Percentiles rank a stretch among this genome's conserved stretches.
These are phyloP conservation scores for Pelargonium fulgidum DNA, from an alignment of 441 rosid species.

Conservation along the genomic window DNA sequence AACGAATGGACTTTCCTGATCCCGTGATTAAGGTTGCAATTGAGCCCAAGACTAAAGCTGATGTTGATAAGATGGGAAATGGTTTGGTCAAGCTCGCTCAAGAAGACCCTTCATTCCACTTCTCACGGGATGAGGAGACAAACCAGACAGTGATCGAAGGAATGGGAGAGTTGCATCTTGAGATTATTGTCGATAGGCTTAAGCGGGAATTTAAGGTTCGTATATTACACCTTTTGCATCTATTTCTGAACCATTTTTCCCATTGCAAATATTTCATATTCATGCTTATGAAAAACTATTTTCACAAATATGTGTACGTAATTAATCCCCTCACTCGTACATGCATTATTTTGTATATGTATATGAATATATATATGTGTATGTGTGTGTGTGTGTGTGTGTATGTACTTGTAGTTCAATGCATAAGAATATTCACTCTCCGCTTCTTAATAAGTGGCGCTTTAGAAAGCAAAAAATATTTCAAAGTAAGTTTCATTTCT, in stretches of 20 bases:
- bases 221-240: slow-evolving; percentile 9
- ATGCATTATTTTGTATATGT: too few relatives aligned
- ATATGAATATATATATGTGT: too few relatives aligned
- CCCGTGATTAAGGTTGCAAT: slow-evolving; percentile 95
- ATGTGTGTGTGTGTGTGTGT: too few relatives aligned
- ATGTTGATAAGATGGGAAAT: slow-evolving; percentile 74
- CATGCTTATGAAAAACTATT: too few relatives aligned
- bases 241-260: background rate
- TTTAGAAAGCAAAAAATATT: too few relatives aligned
- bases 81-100: slow-evolving; percentile 92
- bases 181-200: slow-evolving; percentile 91
- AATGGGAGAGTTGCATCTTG: slow-evolving; percentile 98
- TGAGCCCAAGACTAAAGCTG: slow-evolving; percentile 95
- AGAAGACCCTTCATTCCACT: slow-evolving; percentile 97
- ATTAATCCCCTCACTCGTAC: too few relatives aligned
- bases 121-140: slow-evolving; percentile 84
- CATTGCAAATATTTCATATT: too few relatives aligned
- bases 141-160: slow-evolving; percentile 97
- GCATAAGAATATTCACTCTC: too few relatives aligned
- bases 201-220: slow-evolving; percentile 85
- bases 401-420: too few relatives aligned
- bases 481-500: too few relatives aligned
- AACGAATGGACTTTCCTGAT: slow-evolving; percentile 97
- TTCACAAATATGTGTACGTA: too few relatives aligned
- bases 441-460: too few relatives aligned